phyloP scores from a whole-genome alignment of 73 alveolate species.

The Paramecium sexaurelia region DNA sequence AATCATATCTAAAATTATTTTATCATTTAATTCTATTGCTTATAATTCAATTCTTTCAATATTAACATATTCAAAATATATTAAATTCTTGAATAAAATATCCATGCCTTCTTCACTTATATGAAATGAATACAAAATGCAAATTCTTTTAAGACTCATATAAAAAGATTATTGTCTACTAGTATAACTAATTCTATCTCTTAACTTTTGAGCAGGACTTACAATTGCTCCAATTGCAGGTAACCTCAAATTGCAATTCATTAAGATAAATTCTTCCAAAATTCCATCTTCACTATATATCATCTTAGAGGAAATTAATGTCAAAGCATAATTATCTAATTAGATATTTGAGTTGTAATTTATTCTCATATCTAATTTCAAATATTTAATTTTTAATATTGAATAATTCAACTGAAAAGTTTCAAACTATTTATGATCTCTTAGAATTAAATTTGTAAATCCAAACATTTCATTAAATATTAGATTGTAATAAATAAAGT shows the following conservation, averaged over 20 bases:
- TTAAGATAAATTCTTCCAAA: not conserved
- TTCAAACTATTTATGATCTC: not conserved
- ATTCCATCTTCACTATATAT: not conserved
- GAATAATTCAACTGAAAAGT: not conserved
- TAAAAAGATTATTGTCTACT: not conserved
- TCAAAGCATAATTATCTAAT: not conserved
- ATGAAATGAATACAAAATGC: not conserved
- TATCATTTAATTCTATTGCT: conserved; percentile 10
- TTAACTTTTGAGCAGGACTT: not conserved
- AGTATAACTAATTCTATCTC: not conserved
- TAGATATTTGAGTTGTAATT: not conserved
- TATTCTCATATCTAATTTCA: not conserved
- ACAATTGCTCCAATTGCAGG: not conserved
- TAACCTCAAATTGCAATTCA: not conserved
- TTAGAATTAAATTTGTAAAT: not conserved
- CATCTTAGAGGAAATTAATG: not conserved
- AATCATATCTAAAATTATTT: not conserved
- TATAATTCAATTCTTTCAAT: not conserved
- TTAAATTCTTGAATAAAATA: not conserved
- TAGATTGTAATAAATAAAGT: not conserved
- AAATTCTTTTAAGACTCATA: not conserved
- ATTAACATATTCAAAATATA: not conserved
- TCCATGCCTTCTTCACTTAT: not conserved
- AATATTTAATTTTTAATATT: not conserved
- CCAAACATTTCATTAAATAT: conserved; percentile 14